phyloP scores from a whole-genome alignment of 441 rosid genomes.

The Capsella rubella region DNA sequence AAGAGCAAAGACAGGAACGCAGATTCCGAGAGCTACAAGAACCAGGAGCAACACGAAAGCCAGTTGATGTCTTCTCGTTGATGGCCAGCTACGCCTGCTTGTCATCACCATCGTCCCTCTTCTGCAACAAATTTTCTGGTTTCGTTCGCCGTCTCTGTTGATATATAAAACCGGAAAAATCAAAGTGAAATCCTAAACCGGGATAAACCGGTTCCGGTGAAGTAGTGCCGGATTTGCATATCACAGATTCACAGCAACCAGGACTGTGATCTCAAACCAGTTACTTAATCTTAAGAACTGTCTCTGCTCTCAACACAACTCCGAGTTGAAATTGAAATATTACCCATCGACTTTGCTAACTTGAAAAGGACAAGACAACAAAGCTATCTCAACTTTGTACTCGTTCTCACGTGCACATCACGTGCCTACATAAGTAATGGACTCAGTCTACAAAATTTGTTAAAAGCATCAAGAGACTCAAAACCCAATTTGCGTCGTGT shows the following conservation, averaged over 20 bases:
- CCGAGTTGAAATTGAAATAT: constrained; percentile 3
- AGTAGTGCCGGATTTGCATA: neutral
- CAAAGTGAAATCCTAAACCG: neutral
- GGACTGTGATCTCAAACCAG: neutral
- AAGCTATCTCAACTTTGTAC: neutral
- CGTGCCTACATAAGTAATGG: neutral
- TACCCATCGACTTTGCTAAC: constrained; percentile 27
- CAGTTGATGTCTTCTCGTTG: constrained; percentile 8
- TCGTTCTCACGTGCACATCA: constrained; percentile 23
- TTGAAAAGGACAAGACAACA: constrained; percentile 19
- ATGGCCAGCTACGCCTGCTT: constrained; percentile 36
- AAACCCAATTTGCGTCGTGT: neutral
- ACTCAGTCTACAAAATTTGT: neutral
- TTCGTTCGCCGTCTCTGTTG: neutral
- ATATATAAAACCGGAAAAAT: too few species aligned
- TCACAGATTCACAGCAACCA: neutral
- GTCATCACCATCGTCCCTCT: constrained; percentile 42
- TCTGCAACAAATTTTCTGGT: constrained; percentile 1
- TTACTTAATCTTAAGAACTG: neutral
- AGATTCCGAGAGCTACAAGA: constrained; percentile 49
- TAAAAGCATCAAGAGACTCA: neutral
- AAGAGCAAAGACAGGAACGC: constrained; percentile 67
- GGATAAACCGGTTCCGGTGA: constrained; percentile 17
- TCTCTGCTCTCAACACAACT: neutral
- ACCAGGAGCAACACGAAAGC: constrained; percentile 1